Evolutionary conservation across 306 rosid species (phyloP).

Genomic region (Hippophae tibetana): DNA sequence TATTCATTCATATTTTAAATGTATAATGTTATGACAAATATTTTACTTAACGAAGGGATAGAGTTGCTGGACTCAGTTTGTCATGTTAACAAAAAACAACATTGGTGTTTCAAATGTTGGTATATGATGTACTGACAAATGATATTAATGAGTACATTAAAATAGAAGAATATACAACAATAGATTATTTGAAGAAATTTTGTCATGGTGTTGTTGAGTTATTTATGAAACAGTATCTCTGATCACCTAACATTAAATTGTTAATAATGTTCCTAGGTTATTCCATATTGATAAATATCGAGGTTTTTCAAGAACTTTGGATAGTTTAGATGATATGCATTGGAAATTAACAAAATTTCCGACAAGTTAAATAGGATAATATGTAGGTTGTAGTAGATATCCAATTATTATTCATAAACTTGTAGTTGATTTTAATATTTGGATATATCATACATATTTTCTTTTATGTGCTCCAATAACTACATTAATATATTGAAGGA

Average conservation of each 20-base stretch:
- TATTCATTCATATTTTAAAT: not conserved
- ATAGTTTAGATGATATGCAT: not conserved
- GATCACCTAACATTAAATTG: too few relatives aligned
- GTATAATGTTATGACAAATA: not conserved
- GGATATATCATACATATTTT: too few relatives aligned
- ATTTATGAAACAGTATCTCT: not conserved
- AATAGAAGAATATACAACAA: constrained; percentile 1
- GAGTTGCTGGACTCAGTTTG: not conserved
- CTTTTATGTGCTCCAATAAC: too few relatives aligned
- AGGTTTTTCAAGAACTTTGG: not conserved
- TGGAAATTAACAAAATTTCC: not conserved
- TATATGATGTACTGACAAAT: not conserved
- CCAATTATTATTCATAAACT: too few relatives aligned
- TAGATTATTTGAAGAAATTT: not conserved
- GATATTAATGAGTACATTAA: not conserved
- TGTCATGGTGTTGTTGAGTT: constrained; percentile 1
- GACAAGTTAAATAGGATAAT: not conserved
- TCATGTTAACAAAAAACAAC: not conserved
- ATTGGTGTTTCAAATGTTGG: not conserved
- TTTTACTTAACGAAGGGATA: not conserved
- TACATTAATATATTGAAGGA: not conserved
- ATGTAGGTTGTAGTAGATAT: not conserved
- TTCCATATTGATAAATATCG: too few relatives aligned
- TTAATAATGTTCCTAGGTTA: too few relatives aligned
- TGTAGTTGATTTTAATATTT: too few relatives aligned